Conservation (phyloP, 257 asterid species). For the Ilex asprella region DNA sequence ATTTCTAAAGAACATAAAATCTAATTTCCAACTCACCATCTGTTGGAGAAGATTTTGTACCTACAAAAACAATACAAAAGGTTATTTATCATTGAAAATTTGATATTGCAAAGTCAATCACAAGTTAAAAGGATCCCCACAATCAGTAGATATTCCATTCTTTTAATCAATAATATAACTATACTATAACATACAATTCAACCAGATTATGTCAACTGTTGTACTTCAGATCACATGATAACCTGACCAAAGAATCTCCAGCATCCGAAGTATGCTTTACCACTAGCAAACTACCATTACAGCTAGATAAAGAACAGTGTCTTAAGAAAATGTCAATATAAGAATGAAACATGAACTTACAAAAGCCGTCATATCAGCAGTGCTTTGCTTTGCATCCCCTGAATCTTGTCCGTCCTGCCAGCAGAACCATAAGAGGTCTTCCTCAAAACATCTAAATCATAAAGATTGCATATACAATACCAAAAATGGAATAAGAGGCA, state of each 20-base stretch:
- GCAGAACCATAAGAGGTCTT: background rate
- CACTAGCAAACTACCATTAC: background rate
- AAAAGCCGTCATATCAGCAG: background rate
- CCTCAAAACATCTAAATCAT: too few relatives aligned
- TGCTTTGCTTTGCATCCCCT: slow-evolving; percentile 14
- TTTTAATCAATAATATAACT: background rate
- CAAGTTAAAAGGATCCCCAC: background rate
- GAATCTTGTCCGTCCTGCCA: slow-evolving; percentile 16
- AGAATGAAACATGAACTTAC: background rate
- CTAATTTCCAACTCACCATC: background rate
- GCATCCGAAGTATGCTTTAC: background rate
- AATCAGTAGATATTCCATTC: background rate
- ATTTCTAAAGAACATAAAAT: background rate
- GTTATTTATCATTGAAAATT: background rate
- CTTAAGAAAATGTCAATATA: background rate
- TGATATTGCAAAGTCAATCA: background rate
- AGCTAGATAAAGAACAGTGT: background rate
- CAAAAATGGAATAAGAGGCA: too few relatives aligned
- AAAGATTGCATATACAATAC: too few relatives aligned
- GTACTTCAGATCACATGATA: background rate
- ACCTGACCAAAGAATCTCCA: background rate
- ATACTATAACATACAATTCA: background rate
- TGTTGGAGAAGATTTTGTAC: slow-evolving; percentile 1
- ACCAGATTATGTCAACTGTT: too few relatives aligned
- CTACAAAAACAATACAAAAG: background rate